A percentile compares a stretch with the other conserved stretches of the same genome.
Evolutionary conservation across 805 yeast species (phyloP).

Genomic region (Kodamaea hsintzibuensis): DNA sequence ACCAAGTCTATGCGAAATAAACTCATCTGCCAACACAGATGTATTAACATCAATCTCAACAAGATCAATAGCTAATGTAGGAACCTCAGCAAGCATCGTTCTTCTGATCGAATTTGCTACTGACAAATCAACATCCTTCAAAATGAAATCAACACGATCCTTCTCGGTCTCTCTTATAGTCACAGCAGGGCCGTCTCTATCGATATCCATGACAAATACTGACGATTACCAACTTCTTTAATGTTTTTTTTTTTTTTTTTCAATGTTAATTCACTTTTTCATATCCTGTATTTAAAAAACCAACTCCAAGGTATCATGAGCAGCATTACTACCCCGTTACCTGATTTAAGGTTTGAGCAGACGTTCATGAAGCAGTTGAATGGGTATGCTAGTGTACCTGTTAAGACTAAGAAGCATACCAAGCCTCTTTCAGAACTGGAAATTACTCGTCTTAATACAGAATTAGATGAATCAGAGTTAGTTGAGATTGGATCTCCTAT

Average conservation of each 20-base stretch:
- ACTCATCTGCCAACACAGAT: conserved; percentile 95
- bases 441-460: conserved; percentile 10
- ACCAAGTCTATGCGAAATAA: conserved; percentile 91
- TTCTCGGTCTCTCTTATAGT: conserved; percentile 83
- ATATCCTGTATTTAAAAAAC: neutral
- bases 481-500: conserved; percentile 22
- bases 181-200: conserved; percentile 67
- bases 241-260: neutral
- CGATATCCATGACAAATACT: conserved; percentile 28
- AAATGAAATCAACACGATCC: conserved; percentile 87
- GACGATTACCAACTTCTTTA: neutral
- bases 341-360: conserved; percentile 69
- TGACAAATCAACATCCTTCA: conserved; percentile 84
- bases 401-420: conserved; percentile 4
- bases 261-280: neutral
- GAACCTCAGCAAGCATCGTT: conserved; percentile 93
- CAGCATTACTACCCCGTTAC: conserved; percentile 27
- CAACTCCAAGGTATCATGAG: neutral
- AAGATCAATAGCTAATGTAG: conserved; percentile 93
- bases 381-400: conserved; percentile 25
- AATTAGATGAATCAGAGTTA: conserved; percentile 12
- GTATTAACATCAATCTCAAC: conserved; percentile 94
- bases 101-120: conserved; percentile 91
- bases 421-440: conserved; percentile 12
- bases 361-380: conserved; percentile 46